phyloP scores from a whole-genome alignment of 345 rosid species.

The Lepidium sativum region DNA sequence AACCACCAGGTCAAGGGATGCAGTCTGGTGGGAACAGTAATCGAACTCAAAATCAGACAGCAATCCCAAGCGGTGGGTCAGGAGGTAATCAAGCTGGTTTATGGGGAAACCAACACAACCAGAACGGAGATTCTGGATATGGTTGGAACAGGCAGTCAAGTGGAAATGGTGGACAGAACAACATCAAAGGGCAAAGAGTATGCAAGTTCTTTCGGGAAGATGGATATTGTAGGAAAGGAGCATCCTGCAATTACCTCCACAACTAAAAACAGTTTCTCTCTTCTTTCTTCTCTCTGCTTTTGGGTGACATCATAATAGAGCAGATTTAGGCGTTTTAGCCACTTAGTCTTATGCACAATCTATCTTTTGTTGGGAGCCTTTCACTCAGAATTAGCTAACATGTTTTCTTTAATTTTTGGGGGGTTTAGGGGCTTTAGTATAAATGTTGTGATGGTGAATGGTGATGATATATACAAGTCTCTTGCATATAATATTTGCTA shows the following conservation, averaged over 20 bases:
- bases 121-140: slow-evolving; percentile 51
- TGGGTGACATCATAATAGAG: not conserved
- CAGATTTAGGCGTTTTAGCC: slow-evolving; percentile 4
- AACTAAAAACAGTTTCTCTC: slow-evolving; percentile 18
- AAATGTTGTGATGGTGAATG: not conserved
- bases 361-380: slow-evolving; percentile 8
- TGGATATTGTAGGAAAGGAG: slow-evolving; percentile 70
- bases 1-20: slow-evolving; percentile 43
- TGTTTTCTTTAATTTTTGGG: not conserved
- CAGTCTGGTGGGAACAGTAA: slow-evolving; percentile 29
- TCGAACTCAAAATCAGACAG: slow-evolving; percentile 22
- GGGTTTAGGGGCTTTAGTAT: slow-evolving; percentile 3
- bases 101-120: slow-evolving; percentile 51
- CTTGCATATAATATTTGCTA: slow-evolving; percentile 22
- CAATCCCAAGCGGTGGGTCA: slow-evolving; percentile 38
- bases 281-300: not conserved
- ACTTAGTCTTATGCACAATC: not conserved
- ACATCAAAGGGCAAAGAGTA: slow-evolving; percentile 48
- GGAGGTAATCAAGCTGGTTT: slow-evolving; percentile 34
- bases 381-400: slow-evolving; percentile 12
- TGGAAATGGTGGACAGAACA: slow-evolving; percentile 18
- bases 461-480: not conserved
- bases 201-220: slow-evolving; percentile 36
- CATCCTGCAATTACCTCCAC: slow-evolving; percentile 64
- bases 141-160: slow-evolving; percentile 40